Base-by-base conservation (phyloP, 495 filamentous ascomycete species). In the Penicillium cinerascens region DNA sequence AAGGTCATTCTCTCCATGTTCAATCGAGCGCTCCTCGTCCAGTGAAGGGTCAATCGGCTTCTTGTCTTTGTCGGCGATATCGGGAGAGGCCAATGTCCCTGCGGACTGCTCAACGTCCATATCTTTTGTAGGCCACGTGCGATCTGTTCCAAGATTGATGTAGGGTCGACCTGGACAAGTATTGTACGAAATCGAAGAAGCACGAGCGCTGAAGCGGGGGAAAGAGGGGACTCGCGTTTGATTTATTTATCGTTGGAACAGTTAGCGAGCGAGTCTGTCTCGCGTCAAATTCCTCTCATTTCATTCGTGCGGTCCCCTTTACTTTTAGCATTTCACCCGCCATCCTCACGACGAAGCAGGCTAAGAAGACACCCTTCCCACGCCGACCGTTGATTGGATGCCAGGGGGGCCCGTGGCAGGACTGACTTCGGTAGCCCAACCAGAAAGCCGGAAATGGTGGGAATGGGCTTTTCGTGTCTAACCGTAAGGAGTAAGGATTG, bases 1-100 rank as follows among this genome's bases (percentile, higher is more conserved):
- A 6, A 84, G 66, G 43, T 84, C 69, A 47, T 83, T 76, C 49
- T 75, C 74, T 29, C 70, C 73, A 44, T 68, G 54, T 35, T 38
- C 42, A 11, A 63, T 51, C 4, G 59, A 63, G 22, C 56, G 56
- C 4, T 59, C 51, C 18, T 53, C 54, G 18, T 37, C 45, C 6
- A 56, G 13, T 0, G 52, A 58, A n/a, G 48, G 36, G 27, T 41
- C 44, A 38, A 18, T 16, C 42, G 49, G 42, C 15, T 50, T 42
- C 13, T 52, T 58, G 33, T 9, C 16, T 18, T 52, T 18, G 2
- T 47, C 43, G 15, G 13, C 1, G 17, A 11, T 27, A 4, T 17
- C 27, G 10, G 21, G 23, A 2, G 27, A 18, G 15, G 43, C 42
- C 15, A 51, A 11, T 4, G 26, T 44, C 0, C 51, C 56, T 5